Base-by-base conservation (phyloP, 192 early-diverging fungal species). In the Coemansia sp. region DNA sequence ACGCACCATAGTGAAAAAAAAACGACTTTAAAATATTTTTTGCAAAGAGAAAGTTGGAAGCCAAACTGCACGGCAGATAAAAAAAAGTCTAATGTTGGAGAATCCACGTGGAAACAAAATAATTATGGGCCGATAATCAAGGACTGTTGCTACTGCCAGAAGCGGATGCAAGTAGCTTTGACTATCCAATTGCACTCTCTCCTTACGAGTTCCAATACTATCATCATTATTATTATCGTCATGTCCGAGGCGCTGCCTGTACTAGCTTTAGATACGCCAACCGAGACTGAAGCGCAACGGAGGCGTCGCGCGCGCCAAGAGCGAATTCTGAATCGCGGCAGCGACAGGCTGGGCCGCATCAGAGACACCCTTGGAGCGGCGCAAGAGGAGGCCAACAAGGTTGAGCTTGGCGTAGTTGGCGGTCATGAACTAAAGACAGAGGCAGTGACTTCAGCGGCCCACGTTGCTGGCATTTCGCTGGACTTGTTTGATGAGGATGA, bases 261-360 rank as follows among this genome's bases (percentile, higher is more conserved):
- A 12, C 58, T 18, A 38, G 32, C 29, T 24, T 37, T 12, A 46
- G 26, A 14, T 15, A 26, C 27, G 18, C 24, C 48, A 40, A 11
- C 32, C 15, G 76, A 73, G 38, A 62, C 67, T 8, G 76, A 80
- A 40, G 72, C 63, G 3, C 70, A 74, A 27, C 62, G 53, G 58
- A 62, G 75, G 14, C 69, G 75, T 11, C 69, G 75, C 1, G 38
- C 74, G 43, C 53, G 76, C 9, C 70, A 80, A 21, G 76, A 80
- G 64, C 55, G 76, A 10, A 80, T 80, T 68, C 58, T 70, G 36
- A 74, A 74, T 46, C 70, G 72, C 33, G 76, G 76, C 34, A 50
- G 48, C 36, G 76, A 80, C 56, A 59, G 76, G 4, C 67, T 80
- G 36, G 63, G 50, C 21, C 72, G 71, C 38, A 80, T 80, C 37